Evolutionary conservation across 2,329 filamentous ascomycete species (phyloP).

Genomic region (Biscogniauxia mediterranea): DNA sequence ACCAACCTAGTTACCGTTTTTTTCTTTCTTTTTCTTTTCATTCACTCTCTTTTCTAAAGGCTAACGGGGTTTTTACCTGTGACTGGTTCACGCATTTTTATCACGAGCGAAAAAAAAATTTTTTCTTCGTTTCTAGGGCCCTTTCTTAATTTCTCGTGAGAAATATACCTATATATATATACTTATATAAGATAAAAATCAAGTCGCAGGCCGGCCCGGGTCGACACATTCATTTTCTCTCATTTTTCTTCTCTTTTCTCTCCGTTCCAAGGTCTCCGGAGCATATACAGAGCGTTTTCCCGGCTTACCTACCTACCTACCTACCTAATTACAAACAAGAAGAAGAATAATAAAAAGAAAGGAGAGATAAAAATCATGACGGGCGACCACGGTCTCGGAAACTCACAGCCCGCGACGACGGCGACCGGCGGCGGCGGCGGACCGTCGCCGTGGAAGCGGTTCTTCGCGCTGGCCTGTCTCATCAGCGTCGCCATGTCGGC

Average conservation of each 20-base stretch:
- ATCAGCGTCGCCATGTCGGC: background rate
- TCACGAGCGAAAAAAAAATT: background rate
- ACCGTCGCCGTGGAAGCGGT: background rate
- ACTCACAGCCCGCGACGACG: background rate
- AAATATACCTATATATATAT: no score
- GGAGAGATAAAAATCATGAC: background rate
- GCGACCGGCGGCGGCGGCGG: no score
- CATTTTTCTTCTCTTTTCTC: background rate
- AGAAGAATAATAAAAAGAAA: background rate
- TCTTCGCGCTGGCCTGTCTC: background rate
- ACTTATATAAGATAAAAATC: no score
- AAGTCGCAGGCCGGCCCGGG: background rate
- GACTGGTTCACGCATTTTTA: background rate
- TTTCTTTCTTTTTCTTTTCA: no score
- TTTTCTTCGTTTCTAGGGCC: background rate
- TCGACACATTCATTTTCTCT: background rate
- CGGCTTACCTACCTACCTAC: no score
- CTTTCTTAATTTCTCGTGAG: background rate
- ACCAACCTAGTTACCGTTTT: no score
- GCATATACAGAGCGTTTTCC: background rate
- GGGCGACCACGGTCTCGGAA: background rate
- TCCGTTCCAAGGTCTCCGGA: background rate
- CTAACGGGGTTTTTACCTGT: background rate
- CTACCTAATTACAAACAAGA: no score
- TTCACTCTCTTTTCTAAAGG: background rate